Percentiles rank a stretch among this genome's conserved stretches.
phyloP scores from a whole-genome alignment of 2,329 filamentous ascomycete species.

The Aspergillus sp. region DNA sequence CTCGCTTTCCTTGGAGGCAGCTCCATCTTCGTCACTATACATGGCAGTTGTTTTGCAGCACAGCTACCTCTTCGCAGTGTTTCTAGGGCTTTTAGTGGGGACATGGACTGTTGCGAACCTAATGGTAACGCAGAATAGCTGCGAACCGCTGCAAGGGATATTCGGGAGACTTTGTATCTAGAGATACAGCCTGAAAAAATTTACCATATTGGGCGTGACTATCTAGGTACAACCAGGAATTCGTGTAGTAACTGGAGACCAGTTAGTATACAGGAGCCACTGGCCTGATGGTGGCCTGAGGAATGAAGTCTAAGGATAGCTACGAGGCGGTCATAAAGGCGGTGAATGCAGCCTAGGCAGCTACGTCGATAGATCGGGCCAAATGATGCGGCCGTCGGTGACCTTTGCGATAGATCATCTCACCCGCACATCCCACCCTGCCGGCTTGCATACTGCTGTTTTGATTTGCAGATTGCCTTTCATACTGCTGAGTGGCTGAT shows the following conservation, averaged over 20 bases:
- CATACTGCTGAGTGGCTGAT: neutral
- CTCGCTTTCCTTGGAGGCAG: neutral
- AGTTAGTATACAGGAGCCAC: too few relatives aligned
- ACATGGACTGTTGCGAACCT: too few relatives aligned
- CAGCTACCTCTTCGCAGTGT: neutral
- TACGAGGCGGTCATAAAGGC: constrained; percentile 11
- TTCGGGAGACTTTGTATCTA: too few relatives aligned
- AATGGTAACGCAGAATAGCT: too few relatives aligned
- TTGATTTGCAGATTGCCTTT: neutral
- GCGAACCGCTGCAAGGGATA: too few relatives aligned
- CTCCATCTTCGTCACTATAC: neutral
- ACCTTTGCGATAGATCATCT: constrained; percentile 4
- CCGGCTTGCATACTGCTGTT: neutral
- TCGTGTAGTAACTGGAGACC: too few relatives aligned
- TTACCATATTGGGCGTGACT: too few relatives aligned
- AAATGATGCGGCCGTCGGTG: constrained; percentile 7
- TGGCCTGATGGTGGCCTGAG: too few relatives aligned
- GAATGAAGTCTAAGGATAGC: too few relatives aligned
- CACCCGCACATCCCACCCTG: constrained; percentile 1
- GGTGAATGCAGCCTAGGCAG: constrained; percentile 6
- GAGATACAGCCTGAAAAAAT: too few relatives aligned
- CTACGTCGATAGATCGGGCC: constrained; percentile 5
- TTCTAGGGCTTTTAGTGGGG: too few relatives aligned
- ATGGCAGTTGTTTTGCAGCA: neutral
- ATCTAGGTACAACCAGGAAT: too few relatives aligned